These are phyloP conservation scores for Gossypium gossypioides DNA, from an alignment of 441 rosid genomes.

Conservation along the genomic window DNA sequence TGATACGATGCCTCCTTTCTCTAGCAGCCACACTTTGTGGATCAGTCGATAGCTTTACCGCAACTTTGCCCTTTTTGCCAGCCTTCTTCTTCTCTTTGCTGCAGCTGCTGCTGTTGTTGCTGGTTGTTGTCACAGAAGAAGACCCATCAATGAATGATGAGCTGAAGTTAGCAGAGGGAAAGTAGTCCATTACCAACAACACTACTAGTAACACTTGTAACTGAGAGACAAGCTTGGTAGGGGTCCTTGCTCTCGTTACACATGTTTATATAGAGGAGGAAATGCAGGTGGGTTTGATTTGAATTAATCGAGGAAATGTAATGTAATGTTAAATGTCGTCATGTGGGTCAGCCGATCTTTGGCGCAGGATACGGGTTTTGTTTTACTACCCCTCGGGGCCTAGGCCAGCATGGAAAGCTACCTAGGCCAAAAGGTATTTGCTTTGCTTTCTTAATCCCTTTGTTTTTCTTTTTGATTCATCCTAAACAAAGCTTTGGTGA, in stretches of 20 bases:
- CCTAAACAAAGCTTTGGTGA: no score
- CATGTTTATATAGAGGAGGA: constrained; percentile 14
- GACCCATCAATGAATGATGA: constrained; percentile 26
- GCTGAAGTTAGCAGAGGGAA: constrained; percentile 14
- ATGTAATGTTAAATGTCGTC: constrained; percentile 15
- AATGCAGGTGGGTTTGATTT: not conserved
- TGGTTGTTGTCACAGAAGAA: constrained; percentile 17
- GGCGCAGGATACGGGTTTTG: constrained; percentile 43
- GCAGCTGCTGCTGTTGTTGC: constrained; percentile 12
- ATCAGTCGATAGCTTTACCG: constrained; percentile 55
- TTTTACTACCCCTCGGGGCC: constrained; percentile 9
- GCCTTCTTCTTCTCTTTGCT: constrained; percentile 21
- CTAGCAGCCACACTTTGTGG: constrained; percentile 90
- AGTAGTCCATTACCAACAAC: constrained; percentile 16
- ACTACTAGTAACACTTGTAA: not conserved
- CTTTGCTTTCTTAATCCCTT: constrained; percentile 15
- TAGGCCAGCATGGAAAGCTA: constrained; percentile 21
- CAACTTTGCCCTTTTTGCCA: constrained; percentile 18
- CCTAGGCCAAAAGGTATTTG: constrained; percentile 13
- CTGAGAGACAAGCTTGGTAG: not conserved
- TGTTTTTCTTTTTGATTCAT: not conserved
- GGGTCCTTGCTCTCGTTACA: not conserved
- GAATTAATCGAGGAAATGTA: not conserved
- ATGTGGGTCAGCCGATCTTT: constrained; percentile 31
- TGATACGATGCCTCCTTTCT: constrained; percentile 69